Conservation (phyloP, 176 grass and related monocot species). For the Bothriochloa decipiens region DNA sequence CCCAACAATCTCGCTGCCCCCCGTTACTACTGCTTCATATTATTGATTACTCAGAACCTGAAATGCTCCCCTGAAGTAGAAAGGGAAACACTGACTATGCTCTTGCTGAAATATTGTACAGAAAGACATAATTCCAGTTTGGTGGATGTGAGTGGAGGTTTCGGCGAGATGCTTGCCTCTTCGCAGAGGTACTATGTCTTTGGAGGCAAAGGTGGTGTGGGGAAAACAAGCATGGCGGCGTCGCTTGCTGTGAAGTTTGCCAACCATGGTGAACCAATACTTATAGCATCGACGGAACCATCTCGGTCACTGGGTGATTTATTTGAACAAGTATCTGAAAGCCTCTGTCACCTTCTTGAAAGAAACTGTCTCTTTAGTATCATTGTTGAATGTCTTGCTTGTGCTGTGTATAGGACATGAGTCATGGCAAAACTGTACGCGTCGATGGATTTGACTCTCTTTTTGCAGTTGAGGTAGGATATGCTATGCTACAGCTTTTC, state of each 20-base stretch:
- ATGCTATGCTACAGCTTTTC: conserved; percentile 18
- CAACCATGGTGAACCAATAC: conserved; percentile 45
- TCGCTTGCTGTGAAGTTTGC: conserved; percentile 53
- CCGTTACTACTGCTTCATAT: neutral
- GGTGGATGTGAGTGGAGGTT: conserved; percentile 37
- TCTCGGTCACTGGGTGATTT: conserved; percentile 49
- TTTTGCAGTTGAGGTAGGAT: conserved; percentile 41
- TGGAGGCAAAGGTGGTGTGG: conserved; percentile 60
- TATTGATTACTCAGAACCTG: neutral
- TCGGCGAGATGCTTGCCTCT: conserved; percentile 36
- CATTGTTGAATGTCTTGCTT: conserved; percentile 30
- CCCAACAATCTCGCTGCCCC: neutral
- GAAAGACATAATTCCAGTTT: conserved; percentile 35
- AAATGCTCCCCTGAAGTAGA: conserved; percentile 8
- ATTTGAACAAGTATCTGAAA: conserved; percentile 47
- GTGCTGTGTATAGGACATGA: conserved; percentile 24
- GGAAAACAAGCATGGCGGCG: conserved; percentile 53
- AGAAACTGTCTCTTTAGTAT: neutral
- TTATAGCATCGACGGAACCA: conserved; percentile 42
- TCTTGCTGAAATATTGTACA: conserved; percentile 26
- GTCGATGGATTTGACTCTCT: conserved; percentile 47
- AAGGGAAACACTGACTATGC: neutral
- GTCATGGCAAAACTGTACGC: neutral
- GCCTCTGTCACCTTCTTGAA: neutral
- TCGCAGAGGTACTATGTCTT: conserved; percentile 43